Base-by-base conservation (phyloP, 2,329 filamentous ascomycete genomes). In the Leptographium lundbergii region DNA sequence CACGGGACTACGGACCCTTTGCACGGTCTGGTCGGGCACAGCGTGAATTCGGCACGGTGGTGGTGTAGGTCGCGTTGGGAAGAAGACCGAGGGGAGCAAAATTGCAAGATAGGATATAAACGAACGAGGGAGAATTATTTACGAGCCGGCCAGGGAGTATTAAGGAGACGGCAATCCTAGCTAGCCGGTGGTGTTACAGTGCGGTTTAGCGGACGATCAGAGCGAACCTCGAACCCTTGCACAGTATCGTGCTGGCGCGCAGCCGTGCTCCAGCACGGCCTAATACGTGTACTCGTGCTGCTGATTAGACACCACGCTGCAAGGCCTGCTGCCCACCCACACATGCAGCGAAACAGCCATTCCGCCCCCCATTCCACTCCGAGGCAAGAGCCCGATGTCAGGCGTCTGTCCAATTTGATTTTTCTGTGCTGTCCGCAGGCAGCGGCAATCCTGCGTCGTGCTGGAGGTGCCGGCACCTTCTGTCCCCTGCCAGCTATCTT, bases 1-100 rank as follows among this genome's bases (percentile, higher is more conserved):
- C 42, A 45, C 42, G 7, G 42, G 42, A 9, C 42, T n/a, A 45
- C 42, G 42, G 19, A 22, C 42, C 42, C 42, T 45, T 45, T 19
- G 19, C 42, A 45, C 42, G 17, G 42, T 45, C 42, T 22, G 19
- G 42, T 22, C n/a, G 3, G n/a, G 42, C 19, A n/a, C 42, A n/a
- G 42, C 17, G 42, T 45, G 4, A 19, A 6, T 29, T 51, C 24
- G 48, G 10, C 17, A 6, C 13, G 24, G 53, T 27, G 34, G 36
- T 42, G 53, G 53, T 55, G 53, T 36, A 13, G 32, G 53, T 55
- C 53, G 53, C 32, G 53, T 32, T 22, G 52, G 52, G 34, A 56
- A 47, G 17, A 54, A 42, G 14, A 45, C 58, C 39, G 27, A 61
- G 56, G 29, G 39, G 56, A 56, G 45, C 45, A 36, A 58, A 52